Percentiles rank a stretch among this genome's conserved stretches.
Conservation (phyloP, 257 asterid species). For the Eustoma russellianum region DNA sequence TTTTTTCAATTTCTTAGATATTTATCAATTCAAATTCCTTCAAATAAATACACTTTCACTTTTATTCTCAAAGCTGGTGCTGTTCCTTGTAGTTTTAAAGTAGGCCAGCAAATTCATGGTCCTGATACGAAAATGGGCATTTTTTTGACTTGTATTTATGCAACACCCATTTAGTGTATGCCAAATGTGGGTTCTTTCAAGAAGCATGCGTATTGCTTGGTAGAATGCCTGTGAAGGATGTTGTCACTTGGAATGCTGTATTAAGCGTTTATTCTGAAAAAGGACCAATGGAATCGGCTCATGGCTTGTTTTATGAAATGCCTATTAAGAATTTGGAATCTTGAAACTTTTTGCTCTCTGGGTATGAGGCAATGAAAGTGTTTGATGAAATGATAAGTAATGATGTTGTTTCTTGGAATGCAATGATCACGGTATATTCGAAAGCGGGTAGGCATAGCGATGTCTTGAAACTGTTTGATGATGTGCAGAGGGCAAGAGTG, state of each 20-base stretch:
- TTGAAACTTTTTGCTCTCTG: slow-evolving; percentile 31
- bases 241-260: slow-evolving; percentile 25
- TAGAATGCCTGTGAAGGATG: slow-evolving; percentile 13
- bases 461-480: slow-evolving; percentile 20
- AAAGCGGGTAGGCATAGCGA: slow-evolving; percentile 16
- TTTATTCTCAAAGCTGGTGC: slow-evolving; percentile 34
- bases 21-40: no score
- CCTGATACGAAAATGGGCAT: slow-evolving; percentile 18
- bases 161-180: slow-evolving; percentile 27
- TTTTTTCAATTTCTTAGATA: no score
- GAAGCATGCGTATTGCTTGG: slow-evolving; percentile 21
- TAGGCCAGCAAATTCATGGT: slow-evolving; percentile 26
- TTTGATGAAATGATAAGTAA: slow-evolving; percentile 24
- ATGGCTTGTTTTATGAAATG: slow-evolving; percentile 24
- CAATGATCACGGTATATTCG: slow-evolving; percentile 26
- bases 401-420: slow-evolving; percentile 37
- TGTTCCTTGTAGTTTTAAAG: slow-evolving; percentile 7
- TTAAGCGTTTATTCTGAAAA: slow-evolving; percentile 21
- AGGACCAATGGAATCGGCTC: slow-evolving; percentile 22
- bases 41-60: slow-evolving; percentile 28
- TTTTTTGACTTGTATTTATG: slow-evolving; percentile 18
- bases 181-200: slow-evolving; percentile 21
- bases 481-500: slow-evolving; percentile 17
- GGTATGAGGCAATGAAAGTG: slow-evolving; percentile 26
- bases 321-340: slow-evolving; percentile 26